These are phyloP conservation scores for Heritiera fomes DNA, from an alignment of 345 rosid species.

Conservation along the genomic window DNA sequence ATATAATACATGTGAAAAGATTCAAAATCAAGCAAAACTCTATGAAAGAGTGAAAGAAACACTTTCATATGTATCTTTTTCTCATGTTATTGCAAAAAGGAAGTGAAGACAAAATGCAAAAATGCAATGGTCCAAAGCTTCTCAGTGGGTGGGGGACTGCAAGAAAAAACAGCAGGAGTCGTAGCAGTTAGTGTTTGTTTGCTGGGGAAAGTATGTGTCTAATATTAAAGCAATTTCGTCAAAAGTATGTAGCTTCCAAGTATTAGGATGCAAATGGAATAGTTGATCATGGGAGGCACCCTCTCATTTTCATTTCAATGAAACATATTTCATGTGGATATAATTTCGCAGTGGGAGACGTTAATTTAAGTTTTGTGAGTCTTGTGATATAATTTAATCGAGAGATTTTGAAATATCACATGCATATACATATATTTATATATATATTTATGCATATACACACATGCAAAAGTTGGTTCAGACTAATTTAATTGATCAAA, in stretches of 20 bases:
- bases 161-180: neutral
- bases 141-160: neutral
- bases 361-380: neutral
- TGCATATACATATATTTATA: too few relatives aligned
- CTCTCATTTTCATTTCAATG: neutral
- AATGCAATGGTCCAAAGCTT: neutral
- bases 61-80: neutral
- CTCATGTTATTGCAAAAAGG: neutral
- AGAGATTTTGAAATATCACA: too few relatives aligned
- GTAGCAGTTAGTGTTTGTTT: neutral
- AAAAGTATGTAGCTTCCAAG: neutral
- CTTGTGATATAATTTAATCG: too few relatives aligned
- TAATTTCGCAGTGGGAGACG: neutral
- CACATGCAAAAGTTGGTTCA: too few relatives aligned
- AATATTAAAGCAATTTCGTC: neutral
- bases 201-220: neutral
- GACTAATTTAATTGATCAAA: too few relatives aligned
- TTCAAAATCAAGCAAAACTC: neutral
- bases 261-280: neutral
- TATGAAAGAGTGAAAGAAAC: neutral
- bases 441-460: too few relatives aligned
- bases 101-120: neutral
- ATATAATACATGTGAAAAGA: neutral
- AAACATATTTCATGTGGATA: slow-evolving; percentile 2
- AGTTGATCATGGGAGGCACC: neutral